Evolutionary conservation across 2,329 filamentous ascomycete species (phyloP).

Genomic region (Penicillium sp.): DNA sequence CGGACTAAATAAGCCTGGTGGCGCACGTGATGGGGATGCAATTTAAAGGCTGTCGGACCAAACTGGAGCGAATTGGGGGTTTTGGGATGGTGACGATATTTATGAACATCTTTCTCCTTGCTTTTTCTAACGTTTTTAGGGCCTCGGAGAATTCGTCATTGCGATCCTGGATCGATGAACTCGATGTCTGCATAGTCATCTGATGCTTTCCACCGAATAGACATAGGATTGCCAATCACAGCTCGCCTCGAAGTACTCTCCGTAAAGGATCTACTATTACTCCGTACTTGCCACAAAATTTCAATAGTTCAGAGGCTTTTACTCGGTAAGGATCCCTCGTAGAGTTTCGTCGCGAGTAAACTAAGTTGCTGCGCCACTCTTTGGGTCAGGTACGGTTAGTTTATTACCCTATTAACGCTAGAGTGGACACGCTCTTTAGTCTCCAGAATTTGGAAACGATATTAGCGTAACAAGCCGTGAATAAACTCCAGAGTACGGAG

Average conservation of each 20-base stretch:
- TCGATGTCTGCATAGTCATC: no score
- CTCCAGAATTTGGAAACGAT: background rate
- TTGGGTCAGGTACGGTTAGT: conserved; percentile 3
- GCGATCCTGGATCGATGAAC: no score
- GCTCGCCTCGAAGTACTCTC: no score
- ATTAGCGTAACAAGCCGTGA: background rate
- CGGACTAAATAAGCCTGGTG: background rate
- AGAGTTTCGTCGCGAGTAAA: background rate
- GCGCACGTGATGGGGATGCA: background rate
- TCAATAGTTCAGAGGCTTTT: background rate
- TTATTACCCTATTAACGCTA: background rate
- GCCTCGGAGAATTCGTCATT: no score
- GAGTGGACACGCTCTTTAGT: background rate
- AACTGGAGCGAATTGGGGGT: no score
- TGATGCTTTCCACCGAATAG: no score
- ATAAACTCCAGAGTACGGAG: background rate
- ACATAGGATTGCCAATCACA: no score
- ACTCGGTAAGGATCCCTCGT: background rate
- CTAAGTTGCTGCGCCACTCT: conserved; percentile 13
- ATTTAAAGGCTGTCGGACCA: conserved; percentile 1
- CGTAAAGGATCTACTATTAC: background rate
- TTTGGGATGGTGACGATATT: background rate
- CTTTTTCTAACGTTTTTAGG: background rate
- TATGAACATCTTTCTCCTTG: background rate
- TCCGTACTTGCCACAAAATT: background rate